Evolutionary conservation across 345 rosid genomes (phyloP), one percentile per base, ranked within the genome.

Genomic region (Populus davidiana): DNA sequence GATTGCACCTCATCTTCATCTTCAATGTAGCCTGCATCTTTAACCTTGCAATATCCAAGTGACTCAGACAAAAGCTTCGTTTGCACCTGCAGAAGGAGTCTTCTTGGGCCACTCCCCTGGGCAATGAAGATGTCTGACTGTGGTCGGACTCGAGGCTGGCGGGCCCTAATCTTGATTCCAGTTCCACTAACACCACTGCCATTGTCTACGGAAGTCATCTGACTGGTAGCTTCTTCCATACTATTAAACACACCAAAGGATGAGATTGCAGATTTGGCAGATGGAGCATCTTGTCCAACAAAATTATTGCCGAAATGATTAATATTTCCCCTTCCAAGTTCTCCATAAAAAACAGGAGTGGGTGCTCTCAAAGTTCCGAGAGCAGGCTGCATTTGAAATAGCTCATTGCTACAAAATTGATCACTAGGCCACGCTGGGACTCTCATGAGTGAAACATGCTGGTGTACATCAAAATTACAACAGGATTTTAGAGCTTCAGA

Each of bases 41-140:
- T 77, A 69, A 25, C 72, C 63, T 49, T 66, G 65, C 43, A 64
- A 47, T 70, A 80, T 21, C 44, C 73, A 69, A 41, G 67, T 23
- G 72, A 36, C 5, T 52, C 75, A 25, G 64, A 36, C 67, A 72
- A 33, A n/a, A 0, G 21, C 44, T 74, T 73, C 33, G 67, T 56
- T 78, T 78, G 89, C 80, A 94, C 73, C 79, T 80, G 90, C 79
- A 94, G 76, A 18, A 78, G 91, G 75, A 93, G 70, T 83, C 96
- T 90, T 81, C 93, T 87, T 31, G 82, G 79, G 78, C 94, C 95
- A 76, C 85, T 91, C 64, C 94, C 96, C 74, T 89, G 95, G 77
- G 21, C 2, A 38, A 11, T 66, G 23, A 80, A 47, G 70, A 73
- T 75, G 72, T 69, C 83, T 8, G 86, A 73, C 74, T 64, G 68